A percentile compares a stretch with the other conserved stretches of the same genome.
Conservation (phyloP, 1,139 yeast genomes). For the Hyphopichia fennica region DNA sequence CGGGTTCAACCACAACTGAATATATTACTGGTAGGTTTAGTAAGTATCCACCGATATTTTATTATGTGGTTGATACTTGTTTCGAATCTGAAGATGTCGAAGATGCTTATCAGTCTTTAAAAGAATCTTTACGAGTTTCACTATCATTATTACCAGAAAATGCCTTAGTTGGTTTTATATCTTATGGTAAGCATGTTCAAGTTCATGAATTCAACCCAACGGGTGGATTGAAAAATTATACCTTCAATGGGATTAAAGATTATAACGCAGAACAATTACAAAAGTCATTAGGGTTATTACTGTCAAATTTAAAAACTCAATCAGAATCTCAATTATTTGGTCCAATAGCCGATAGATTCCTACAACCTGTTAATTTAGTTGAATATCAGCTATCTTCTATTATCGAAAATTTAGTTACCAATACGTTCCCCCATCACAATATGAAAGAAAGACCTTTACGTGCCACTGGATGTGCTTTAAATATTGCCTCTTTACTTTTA, state of each 20-base stretch:
- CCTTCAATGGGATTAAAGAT: constrained; percentile 62
- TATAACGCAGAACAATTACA: constrained; percentile 54
- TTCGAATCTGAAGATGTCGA: constrained; percentile 43
- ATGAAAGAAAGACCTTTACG: constrained; percentile 54
- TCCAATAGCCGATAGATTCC: constrained; percentile 33
- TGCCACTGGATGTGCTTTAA: constrained; percentile 67
- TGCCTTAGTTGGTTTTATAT: constrained; percentile 56
- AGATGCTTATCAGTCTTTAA: constrained; percentile 47
- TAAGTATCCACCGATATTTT: constrained; percentile 51
- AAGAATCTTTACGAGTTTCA: constrained; percentile 54
- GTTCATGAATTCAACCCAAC: constrained; percentile 54
- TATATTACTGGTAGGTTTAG: constrained; percentile 50
- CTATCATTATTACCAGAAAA: constrained; percentile 61
- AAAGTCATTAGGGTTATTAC: constrained; percentile 52
- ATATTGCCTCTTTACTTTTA: constrained; percentile 56
- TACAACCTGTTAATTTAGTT: constrained; percentile 49
- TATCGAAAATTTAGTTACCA: constrained; percentile 53
- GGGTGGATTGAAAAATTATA: constrained; percentile 27
- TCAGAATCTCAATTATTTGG: constrained; percentile 19
- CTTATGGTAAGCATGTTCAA: constrained; percentile 66
- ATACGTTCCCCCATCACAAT: constrained; percentile 50
- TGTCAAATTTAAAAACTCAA: constrained; percentile 31
- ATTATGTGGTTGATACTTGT: constrained; percentile 70
- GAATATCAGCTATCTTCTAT: constrained; percentile 58
- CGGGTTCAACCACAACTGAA: constrained; percentile 57